These are phyloP conservation scores for Pyronema omphalodes DNA, from an alignment of 495 filamentous ascomycete genomes.

Conservation along the genomic window DNA sequence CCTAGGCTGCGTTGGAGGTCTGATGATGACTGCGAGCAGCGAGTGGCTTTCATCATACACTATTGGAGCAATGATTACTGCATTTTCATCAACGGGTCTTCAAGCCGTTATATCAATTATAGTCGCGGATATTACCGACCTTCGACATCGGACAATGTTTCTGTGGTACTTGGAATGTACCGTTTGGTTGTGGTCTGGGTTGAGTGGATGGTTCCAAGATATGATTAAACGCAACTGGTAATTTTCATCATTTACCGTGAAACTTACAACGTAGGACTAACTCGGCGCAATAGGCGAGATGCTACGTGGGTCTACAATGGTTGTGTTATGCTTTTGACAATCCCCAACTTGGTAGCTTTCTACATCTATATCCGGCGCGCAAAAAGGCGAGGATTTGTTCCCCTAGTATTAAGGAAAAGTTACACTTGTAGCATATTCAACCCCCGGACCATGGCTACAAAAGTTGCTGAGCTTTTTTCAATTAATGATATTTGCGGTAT, in stretches of 20 bases:
- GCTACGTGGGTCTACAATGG: not conserved
- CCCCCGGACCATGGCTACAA: not conserved
- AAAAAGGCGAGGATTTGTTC: not conserved
- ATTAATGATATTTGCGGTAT: not conserved
- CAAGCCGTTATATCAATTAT: slow-evolving; percentile 12
- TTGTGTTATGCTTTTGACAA: not conserved
- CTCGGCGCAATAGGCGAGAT: not conserved
- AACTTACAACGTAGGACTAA: not conserved
- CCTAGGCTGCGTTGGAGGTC: slow-evolving; percentile 8
- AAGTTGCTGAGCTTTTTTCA: not conserved
- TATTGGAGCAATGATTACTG: slow-evolving; percentile 8
- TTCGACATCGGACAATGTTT: slow-evolving; percentile 9
- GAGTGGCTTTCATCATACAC: slow-evolving; percentile 6
- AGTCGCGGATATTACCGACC: slow-evolving; percentile 15
- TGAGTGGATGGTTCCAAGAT: not conserved
- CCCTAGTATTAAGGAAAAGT: not conserved
- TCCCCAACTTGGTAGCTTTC: not conserved
- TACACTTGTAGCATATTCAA: not conserved
- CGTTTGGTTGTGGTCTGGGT: slow-evolving; percentile 10
- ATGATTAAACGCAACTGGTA: not conserved
- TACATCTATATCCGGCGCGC: not conserved
- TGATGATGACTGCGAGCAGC: slow-evolving; percentile 5
- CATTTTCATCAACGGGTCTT: slow-evolving; percentile 9
- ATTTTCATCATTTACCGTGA: not conserved
- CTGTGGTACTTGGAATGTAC: slow-evolving; percentile 11